These are phyloP conservation scores for Pouteria glomerata DNA, from an alignment of 148 eudicot species.

Conservation along the genomic window DNA sequence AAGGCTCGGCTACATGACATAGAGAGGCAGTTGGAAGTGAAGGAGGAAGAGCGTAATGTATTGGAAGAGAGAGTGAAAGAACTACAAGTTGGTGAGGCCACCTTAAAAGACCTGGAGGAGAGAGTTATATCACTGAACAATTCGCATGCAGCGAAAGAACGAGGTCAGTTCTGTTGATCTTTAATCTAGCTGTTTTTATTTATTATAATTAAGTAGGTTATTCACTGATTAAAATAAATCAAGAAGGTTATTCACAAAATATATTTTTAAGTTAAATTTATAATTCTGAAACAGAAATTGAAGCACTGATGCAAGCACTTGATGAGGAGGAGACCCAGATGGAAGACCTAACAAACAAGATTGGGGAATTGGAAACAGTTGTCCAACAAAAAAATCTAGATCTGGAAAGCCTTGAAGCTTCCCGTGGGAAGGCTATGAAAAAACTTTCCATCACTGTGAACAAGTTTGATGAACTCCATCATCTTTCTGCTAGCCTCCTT, in stretches of 20 bases:
- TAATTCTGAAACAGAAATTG: slow-evolving; percentile 55
- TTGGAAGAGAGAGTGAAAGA: slow-evolving; percentile 56
- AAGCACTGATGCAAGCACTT: slow-evolving; percentile 89
- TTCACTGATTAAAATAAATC: neutral
- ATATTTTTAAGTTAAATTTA: slow-evolving; percentile 4
- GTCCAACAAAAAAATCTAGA: slow-evolving; percentile 52
- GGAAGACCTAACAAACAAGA: slow-evolving; percentile 59
- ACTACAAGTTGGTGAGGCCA: slow-evolving; percentile 42
- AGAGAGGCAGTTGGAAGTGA: slow-evolving; percentile 38
- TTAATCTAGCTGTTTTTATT: slow-evolving; percentile 3
- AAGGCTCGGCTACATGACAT: slow-evolving; percentile 41
- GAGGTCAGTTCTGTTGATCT: slow-evolving; percentile 46
- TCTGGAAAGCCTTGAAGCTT: slow-evolving; percentile 64
- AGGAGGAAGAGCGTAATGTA: slow-evolving; percentile 43
- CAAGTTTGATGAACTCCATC: slow-evolving; percentile 95
- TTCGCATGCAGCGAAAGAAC: slow-evolving; percentile 63
- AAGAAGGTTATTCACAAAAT: neutral
- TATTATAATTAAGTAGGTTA: neutral
- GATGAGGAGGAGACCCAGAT: slow-evolving; percentile 93
- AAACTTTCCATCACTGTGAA: slow-evolving; percentile 79
- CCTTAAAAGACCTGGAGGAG: slow-evolving; percentile 43
- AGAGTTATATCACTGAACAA: slow-evolving; percentile 51
- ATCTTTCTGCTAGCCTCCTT: slow-evolving; percentile 76
- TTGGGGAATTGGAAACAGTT: slow-evolving; percentile 50
- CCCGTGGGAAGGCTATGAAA: slow-evolving; percentile 78